phyloP scores from a whole-genome alignment of 1,284 basidiomycete genomes.

The Fomitopsis betulina region DNA sequence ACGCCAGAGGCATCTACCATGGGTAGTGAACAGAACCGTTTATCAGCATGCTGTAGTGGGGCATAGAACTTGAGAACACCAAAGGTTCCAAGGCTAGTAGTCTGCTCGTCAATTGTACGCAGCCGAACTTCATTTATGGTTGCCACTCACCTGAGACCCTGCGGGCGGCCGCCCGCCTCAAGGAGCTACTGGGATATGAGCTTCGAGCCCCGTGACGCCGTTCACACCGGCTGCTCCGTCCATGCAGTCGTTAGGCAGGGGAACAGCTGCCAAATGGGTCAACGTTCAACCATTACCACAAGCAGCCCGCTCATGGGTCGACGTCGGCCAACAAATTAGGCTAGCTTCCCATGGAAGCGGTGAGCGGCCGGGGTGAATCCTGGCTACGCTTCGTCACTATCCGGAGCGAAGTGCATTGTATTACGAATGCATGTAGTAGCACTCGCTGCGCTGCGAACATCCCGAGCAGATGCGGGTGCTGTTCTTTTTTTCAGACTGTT shows the following conservation, averaged over 20 bases:
- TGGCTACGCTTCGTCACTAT: neutral
- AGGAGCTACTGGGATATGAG: neutral
- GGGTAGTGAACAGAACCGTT: too few relatives aligned
- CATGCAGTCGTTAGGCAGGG: neutral
- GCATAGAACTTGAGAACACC: too few relatives aligned
- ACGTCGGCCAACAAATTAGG: neutral
- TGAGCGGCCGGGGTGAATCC: neutral
- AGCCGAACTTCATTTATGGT: neutral
- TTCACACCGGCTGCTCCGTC: neutral
- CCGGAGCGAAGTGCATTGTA: neutral
- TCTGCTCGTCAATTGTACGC: neutral
- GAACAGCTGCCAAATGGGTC: neutral
- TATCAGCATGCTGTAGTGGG: too few relatives aligned
- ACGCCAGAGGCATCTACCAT: too few relatives aligned
- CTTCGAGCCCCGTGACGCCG: neutral
- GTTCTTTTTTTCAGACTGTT: neutral
- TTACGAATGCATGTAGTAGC: neutral
- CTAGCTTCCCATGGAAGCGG: neutral
- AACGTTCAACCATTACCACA: slow-evolving; percentile 2
- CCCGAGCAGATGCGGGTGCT: neutral
- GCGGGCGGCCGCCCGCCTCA: neutral
- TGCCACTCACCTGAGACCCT: neutral
- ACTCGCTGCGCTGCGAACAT: neutral
- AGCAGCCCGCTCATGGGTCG: neutral
- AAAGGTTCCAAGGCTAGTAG: too few relatives aligned